Base-by-base conservation (phyloP, 2,329 filamentous ascomycete genomes). In the Trichophyton mentagrophytes region DNA sequence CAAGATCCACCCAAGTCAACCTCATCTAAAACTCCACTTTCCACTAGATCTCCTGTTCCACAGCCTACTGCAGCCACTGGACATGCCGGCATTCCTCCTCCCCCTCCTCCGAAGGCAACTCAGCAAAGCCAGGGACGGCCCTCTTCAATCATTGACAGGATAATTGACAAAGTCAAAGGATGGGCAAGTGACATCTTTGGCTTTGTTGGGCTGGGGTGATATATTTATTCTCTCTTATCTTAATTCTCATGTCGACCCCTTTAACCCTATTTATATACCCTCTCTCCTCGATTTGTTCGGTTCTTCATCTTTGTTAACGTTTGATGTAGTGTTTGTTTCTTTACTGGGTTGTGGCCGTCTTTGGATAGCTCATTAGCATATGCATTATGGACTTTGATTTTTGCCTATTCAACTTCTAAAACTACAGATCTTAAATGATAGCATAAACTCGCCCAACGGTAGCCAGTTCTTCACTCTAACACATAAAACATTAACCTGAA, bases 151-250 rank as follows among this genome's bases (percentile, higher is more conserved):
- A 74, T 70, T 72, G 67, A 62, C 1, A 67, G 66, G 0, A n/a
- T 74, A 15, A 69, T 67, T 66, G 64, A 67, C 47, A 74, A 72
- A 59, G 47, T 74, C n/a, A 66, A 72, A 38, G 66, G 69, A 1
- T 76, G 73, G 73, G 69, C 71, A 7, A 65, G 60, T 8, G 69
- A 70, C 15, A 36, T 74, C 3, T 3, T 30, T 9, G 2, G 46
- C 8, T 7, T 13, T 8, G 27, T 42, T 15, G 55, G 40, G 1
- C 40, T 44, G 6, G 17, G n/a, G 15, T 25, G 17, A 38, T 38
- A 13, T 38, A 38, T 38, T 38, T 13, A 2, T 38, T 38, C 33
- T 38, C 9, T 3, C 3, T 38, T 38, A 30, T 13, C 33, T 13
- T 38, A 38, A 8, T 13, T 38, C 33, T 38, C 13, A 17, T 56